Evolutionary conservation across 1,284 basidiomycete genomes (phyloP).

Genomic region (Tetrapyrgos nigripes): DNA sequence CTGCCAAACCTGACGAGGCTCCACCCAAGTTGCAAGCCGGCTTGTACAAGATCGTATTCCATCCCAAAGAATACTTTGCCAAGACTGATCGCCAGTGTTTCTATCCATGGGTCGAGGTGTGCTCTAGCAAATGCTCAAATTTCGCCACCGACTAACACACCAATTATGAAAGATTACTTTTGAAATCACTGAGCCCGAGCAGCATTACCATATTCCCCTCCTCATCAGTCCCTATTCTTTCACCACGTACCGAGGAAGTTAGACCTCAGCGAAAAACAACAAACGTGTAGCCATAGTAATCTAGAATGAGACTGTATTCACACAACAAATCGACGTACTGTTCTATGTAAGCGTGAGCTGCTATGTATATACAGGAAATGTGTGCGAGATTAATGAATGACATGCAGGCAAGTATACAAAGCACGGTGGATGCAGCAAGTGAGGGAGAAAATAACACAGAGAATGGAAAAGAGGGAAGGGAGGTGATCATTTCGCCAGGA

Average conservation of each 20-base stretch:
- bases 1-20: slow-evolving; percentile 52
- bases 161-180: slow-evolving; percentile 70
- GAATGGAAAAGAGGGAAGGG: slow-evolving; percentile 4
- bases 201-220: slow-evolving; percentile 92
- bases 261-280: not conserved
- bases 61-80: slow-evolving; percentile 85
- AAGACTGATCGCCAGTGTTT: slow-evolving; percentile 69
- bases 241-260: slow-evolving; percentile 89
- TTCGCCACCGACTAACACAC: slow-evolving; percentile 9
- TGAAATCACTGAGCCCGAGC: slow-evolving; percentile 66
- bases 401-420: not conserved
- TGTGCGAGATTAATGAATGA: not conserved
- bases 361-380: not conserved
- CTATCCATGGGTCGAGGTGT: slow-evolving; percentile 89
- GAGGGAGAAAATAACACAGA: slow-evolving; percentile 17
- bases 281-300: slow-evolving; percentile 19
- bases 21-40: slow-evolving; percentile 53
- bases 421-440: not conserved
- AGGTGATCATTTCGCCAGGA: slow-evolving; percentile 49
- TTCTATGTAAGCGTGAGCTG: slow-evolving; percentile 33
- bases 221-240: slow-evolving; percentile 92
- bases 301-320: slow-evolving; percentile 31
- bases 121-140: slow-evolving; percentile 20
- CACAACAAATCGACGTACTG: slow-evolving; percentile 23
- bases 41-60: slow-evolving; percentile 86